Evolutionary conservation across 1,284 basidiomycete genomes (phyloP), one percentile per base, ranked within the genome.

Genomic region (Tilletia setariae): DNA sequence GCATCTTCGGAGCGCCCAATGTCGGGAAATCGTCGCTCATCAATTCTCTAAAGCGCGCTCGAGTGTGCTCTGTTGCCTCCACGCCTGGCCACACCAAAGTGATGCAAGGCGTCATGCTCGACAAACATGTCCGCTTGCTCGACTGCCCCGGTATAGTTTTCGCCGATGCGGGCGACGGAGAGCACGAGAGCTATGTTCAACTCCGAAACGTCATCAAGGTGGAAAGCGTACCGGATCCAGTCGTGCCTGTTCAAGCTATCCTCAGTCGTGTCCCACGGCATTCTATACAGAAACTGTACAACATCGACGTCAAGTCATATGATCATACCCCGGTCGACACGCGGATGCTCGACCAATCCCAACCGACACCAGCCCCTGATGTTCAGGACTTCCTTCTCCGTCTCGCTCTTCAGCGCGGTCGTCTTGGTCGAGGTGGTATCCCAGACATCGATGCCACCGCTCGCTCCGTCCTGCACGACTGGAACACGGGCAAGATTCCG

Each of bases 21-120:
- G 95, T 98, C 67, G 95, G 95, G 11, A 98, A 98, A 85, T 94
- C 91, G 69, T 92, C 90, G 75, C 82, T 98, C 68, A 97, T 98
- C 85, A 98, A 98, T 84, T 92, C 92, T 65, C 85, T 98, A 66
- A 95, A 96, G 84, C 86, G 94, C 53, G 67, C 78, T 0, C 56
- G 78, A 1, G 79, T 79, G 21, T 94, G 95, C 78, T 89, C 90
- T 2, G 93, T 98, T n/a, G 94, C 94, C 6, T 91, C 93, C 1
- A 94, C 94, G 75, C 91, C 95, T 0, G 95, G 95, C 2, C 93
- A 94, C 81, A 98, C 95, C 4, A 93, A 93, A 73, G 91, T 93
- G 43, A 86, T 97, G n/a, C 95, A 98, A 83, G 91, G 91, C 19
- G 86, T 98, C 1, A 91, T 93, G 76, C 87, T 98, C 1, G 94